phyloP scores from a whole-genome alignment of 78 protist genomes.

The Dictyostelium citrinum region DNA sequence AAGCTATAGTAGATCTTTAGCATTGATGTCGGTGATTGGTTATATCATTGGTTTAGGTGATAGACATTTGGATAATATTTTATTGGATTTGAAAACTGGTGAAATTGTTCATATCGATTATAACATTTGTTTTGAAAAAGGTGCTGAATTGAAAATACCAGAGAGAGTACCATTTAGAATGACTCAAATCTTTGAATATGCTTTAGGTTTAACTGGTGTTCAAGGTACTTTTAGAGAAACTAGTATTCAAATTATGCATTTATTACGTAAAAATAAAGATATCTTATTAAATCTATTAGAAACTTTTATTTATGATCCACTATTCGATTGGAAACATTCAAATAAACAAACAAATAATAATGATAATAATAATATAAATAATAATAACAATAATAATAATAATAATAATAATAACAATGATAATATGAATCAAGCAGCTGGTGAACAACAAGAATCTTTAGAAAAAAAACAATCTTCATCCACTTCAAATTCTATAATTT shows the following conservation, averaged over 20 bases:
- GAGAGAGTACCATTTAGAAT: slow-evolving; percentile 93
- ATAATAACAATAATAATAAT: background rate
- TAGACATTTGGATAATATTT: slow-evolving; percentile 91
- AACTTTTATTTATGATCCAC: slow-evolving; percentile 95
- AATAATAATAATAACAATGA: background rate
- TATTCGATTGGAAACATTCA: slow-evolving; percentile 91
- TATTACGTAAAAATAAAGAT: slow-evolving; percentile 66
- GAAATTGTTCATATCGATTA: slow-evolving; percentile 92
- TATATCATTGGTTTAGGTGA: slow-evolving; percentile 91
- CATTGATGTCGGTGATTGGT: slow-evolving; percentile 91
- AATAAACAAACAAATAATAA: slow-evolving; percentile 10
- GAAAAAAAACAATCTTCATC: background rate
- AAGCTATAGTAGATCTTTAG: slow-evolving; percentile 81
- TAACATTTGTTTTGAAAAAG: slow-evolving; percentile 91
- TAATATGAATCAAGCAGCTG: background rate
- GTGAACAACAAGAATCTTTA: background rate
- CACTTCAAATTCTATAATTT: background rate
- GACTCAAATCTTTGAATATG: slow-evolving; percentile 85
- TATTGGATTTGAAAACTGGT: slow-evolving; percentile 86
- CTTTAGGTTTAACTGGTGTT: slow-evolving; percentile 84
- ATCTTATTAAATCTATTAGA: slow-evolving; percentile 91
- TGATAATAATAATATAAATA: background rate
- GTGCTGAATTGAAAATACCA: slow-evolving; percentile 83
- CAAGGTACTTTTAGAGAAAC: slow-evolving; percentile 74
- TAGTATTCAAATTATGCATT: slow-evolving; percentile 36